Conservation (phyloP, 495 filamentous ascomycete species). For the Baudoinia panamericana region DNA sequence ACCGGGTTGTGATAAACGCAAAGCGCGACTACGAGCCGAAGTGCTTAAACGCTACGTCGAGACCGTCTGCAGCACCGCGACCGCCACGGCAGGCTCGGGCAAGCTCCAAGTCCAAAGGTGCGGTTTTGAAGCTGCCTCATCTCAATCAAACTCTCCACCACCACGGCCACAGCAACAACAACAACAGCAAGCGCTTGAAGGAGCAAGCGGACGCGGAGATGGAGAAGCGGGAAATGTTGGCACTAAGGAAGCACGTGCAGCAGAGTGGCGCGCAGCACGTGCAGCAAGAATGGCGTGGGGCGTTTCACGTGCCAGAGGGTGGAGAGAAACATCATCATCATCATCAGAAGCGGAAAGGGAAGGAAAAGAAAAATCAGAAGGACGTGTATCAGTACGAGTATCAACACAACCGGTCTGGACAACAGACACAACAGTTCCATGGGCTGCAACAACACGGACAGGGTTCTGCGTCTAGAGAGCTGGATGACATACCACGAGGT, state of each 20-base stretch:
- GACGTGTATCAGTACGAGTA: slow-evolving; percentile 13
- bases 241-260: slow-evolving; percentile 4
- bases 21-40: slow-evolving; percentile 30
- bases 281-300: slow-evolving; percentile 6
- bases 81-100: slow-evolving; percentile 22
- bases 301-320: slow-evolving; percentile 14
- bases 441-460: slow-evolving; percentile 17
- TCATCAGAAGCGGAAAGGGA: slow-evolving; percentile 7
- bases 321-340: slow-evolving; percentile 20
- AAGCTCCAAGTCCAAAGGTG: slow-evolving; percentile 32
- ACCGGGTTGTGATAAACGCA: slow-evolving; percentile 36
- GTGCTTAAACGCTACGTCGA: slow-evolving; percentile 35
- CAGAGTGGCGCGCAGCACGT: slow-evolving; percentile 7
- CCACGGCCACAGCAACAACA: slow-evolving; percentile 20
- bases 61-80: slow-evolving; percentile 26
- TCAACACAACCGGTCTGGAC: slow-evolving; percentile 17
- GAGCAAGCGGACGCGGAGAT: slow-evolving; percentile 12
- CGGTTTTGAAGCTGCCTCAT: slow-evolving; percentile 37
- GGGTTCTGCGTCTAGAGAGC: slow-evolving; percentile 12
- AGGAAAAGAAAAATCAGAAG: slow-evolving; percentile 6
- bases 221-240: slow-evolving; percentile 12
- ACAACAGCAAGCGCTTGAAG: slow-evolving; percentile 22
- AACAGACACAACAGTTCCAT: slow-evolving; percentile 22
- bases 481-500: neutral
- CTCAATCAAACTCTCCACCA: slow-evolving; percentile 27